A percentile compares a stretch with the other conserved stretches of the same genome.
Conservation (phyloP, 2,329 filamentous ascomycete species). For the Sphaerulina vaccinii region DNA sequence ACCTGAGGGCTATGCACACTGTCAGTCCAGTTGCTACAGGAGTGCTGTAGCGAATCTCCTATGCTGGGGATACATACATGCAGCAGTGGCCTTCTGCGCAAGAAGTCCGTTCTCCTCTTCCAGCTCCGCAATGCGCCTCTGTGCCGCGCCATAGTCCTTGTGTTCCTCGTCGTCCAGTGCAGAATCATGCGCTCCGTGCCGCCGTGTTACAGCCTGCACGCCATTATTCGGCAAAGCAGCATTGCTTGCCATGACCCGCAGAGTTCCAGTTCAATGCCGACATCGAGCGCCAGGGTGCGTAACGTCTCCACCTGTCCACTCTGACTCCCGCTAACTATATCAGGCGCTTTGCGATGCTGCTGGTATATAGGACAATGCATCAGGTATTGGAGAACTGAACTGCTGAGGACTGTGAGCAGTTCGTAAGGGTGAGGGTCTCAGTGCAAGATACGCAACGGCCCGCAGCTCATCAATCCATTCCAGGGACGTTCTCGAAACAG, state of each 20-base stretch:
- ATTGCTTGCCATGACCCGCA: conserved; percentile 28
- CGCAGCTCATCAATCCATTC: no score
- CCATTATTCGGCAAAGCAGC: conserved; percentile 26
- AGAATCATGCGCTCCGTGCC: conserved; percentile 43
- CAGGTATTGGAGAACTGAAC: no score
- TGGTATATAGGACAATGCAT: neutral
- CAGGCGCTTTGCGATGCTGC: neutral
- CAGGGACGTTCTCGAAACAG: no score
- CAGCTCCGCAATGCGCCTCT: conserved; percentile 57
- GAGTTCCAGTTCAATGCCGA: conserved; percentile 10
- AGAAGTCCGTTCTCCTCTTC: conserved; percentile 68
- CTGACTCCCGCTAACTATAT: neutral
- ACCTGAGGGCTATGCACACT: conserved; percentile 41
- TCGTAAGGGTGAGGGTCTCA: no score
- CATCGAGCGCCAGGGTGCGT: conserved; percentile 6
- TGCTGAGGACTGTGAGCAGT: no score
- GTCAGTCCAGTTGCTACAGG: neutral
- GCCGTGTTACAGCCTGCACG: conserved; percentile 19
- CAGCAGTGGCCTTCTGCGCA: conserved; percentile 67
- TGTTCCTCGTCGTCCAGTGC: conserved; percentile 55
- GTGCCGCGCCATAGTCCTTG: conserved; percentile 20
- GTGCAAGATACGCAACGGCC: no score
- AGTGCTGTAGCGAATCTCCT: neutral
- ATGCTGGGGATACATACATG: conserved; percentile 44
- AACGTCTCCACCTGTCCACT: neutral